Base-by-base conservation (phyloP, 495 filamentous ascomycete species). In the Lichenothelia convexa region DNA sequence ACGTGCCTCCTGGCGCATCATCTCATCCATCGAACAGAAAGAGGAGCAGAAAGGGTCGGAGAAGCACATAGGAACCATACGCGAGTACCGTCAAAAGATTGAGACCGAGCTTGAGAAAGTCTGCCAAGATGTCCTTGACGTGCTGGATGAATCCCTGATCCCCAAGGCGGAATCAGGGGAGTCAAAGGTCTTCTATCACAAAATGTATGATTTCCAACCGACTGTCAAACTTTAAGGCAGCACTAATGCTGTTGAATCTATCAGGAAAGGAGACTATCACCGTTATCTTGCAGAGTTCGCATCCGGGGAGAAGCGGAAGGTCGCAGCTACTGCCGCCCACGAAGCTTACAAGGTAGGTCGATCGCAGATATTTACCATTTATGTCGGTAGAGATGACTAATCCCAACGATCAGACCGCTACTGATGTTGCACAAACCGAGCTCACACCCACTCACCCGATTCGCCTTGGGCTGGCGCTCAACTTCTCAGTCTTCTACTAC, bases 221-320 rank as follows among this genome's bases (percentile, higher is more conserved):
- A n/a, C n/a, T n/a, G n/a, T n/a, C n/a, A n/a, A n/a, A n/a, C 12
- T 17, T 18, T n/a, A 26, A 35, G 11, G 17, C 18, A 26, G 19
- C 24, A 32, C 12, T 33, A 33, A 41, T 23, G 40, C 34, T 17
- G 11, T 29, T 32, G 30, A 34, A 36, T 16, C 38, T 60, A 46
- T n/a, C n/a, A 93, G 85, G 89, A 97, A 95, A 79, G 89, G 89
- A 61, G 89, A 97, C 65, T 97, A 97, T 67, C 91, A 95, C 78
- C 86, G 89, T 57, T 97, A 97, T 58, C 80, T 97, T 30, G 89
- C 89, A 53, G 89, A 97, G 68, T 97, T 97, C 59, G 91, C 89
- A 53, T 69, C 82, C 61, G 89, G 89, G 57, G 89, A 97, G 59
- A 84, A 82, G 65, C 89, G 89, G 68, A 97, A 94, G 78, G 72